Evolutionary conservation across 805 yeast genomes (phyloP).

Genomic region (Vanderwaltozyma tropicalis): DNA sequence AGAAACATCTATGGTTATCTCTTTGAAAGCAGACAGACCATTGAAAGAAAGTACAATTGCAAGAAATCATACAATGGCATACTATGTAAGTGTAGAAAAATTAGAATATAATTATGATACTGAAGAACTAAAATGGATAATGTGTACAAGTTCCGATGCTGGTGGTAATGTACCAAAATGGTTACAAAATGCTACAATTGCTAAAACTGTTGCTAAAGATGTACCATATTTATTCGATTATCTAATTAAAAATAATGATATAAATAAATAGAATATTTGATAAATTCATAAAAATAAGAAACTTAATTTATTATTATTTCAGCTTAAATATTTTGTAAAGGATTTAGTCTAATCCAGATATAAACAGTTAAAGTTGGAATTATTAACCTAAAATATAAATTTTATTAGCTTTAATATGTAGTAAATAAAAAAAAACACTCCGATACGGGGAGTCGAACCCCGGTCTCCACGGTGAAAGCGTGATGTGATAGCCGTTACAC

Average conservation of each 20-base stretch:
- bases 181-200: slow-evolving; percentile 32
- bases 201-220: slow-evolving; percentile 31
- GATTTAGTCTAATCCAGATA: too few species aligned
- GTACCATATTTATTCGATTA: slow-evolving; percentile 28
- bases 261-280: background rate
- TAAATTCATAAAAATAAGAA: background rate
- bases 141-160: slow-evolving; percentile 33
- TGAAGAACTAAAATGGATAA: slow-evolving; percentile 26
- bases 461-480: slow-evolving; percentile 4
- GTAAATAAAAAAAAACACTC: slow-evolving; percentile 1
- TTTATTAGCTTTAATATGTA: too few species aligned
- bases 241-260: background rate
- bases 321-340: background rate
- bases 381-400: too few species aligned
- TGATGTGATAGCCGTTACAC: slow-evolving; percentile 4
- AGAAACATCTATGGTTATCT: slow-evolving; percentile 27
- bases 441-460: slow-evolving; percentile 4
- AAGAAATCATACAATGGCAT: slow-evolving; percentile 23
- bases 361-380: too few species aligned
- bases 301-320: background rate
- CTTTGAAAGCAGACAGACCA: slow-evolving; percentile 23
- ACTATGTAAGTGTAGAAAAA: slow-evolving; percentile 30
- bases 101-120: slow-evolving; percentile 16
- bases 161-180: slow-evolving; percentile 34
- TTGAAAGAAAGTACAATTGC: slow-evolving; percentile 12